Percentiles rank a stretch among this genome's conserved stretches.
phyloP scores from a whole-genome alignment of 2,329 filamentous ascomycete genomes.

The Aspergillus puulaauensis region DNA sequence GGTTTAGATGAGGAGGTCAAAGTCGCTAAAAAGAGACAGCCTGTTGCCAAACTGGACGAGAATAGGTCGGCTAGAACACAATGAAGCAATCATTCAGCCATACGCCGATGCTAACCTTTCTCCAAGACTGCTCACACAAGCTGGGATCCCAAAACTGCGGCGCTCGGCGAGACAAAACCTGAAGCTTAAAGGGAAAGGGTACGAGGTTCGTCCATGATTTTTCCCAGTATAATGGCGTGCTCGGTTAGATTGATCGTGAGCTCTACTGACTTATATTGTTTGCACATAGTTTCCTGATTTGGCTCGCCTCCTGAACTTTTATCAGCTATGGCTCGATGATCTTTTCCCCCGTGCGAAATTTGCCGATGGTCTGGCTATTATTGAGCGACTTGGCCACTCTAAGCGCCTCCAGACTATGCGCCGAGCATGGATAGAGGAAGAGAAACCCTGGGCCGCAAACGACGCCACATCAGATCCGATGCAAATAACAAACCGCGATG shows the following conservation, averaged over 20 bases:
- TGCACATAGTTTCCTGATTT: constrained; percentile 73
- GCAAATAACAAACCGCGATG: background rate
- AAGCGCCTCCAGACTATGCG: constrained; percentile 73
- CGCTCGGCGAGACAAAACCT: constrained; percentile 67
- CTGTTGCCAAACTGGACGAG: constrained; percentile 85
- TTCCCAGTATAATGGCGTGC: constrained; percentile 2
- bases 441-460: constrained; percentile 32
- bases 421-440: constrained; percentile 80
- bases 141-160: constrained; percentile 80
- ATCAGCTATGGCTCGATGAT: constrained; percentile 96
- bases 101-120: background rate
- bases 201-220: constrained; percentile 62
- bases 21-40: constrained; percentile 72
- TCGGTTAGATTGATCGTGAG: background rate
- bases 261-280: background rate
- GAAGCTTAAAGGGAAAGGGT: constrained; percentile 86
- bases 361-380: constrained; percentile 80
- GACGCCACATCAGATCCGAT: constrained; percentile 3
- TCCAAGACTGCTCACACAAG: constrained; percentile 71
- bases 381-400: constrained; percentile 90
- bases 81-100: background rate
- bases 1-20: constrained; percentile 87
- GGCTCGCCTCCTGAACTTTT: constrained; percentile 77
- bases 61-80: constrained; percentile 52
- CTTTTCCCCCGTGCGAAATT: constrained; percentile 94